Percentiles rank a stretch among this genome's conserved stretches.
Conservation (phyloP, 805 yeast species). For the Candida qinlingensis region DNA sequence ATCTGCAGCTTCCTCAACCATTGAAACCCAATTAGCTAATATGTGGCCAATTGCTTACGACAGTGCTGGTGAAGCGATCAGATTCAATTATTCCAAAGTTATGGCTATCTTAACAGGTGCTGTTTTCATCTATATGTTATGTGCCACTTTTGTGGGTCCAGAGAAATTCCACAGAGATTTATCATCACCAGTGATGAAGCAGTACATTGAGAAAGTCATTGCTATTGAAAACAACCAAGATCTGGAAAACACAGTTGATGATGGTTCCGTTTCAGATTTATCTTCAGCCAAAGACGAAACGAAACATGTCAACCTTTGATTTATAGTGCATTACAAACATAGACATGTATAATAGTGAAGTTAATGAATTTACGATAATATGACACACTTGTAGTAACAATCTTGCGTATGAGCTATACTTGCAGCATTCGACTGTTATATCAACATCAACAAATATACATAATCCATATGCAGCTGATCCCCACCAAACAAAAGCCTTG, state of each 20-base stretch:
- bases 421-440: no score
- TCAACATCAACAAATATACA: no score
- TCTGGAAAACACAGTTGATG: not conserved
- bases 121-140: conserved; percentile 48
- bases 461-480: no score
- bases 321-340: not conserved
- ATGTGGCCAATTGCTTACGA: conserved; percentile 45
- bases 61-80: conserved; percentile 25
- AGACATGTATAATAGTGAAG: no score
- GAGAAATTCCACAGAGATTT: conserved; percentile 41
- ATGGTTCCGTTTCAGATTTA: not conserved
- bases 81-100: conserved; percentile 55
- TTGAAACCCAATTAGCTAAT: conserved; percentile 59
- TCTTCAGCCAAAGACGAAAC: conserved; percentile 1
- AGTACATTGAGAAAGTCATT: conserved; percentile 24
- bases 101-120: conserved; percentile 69
- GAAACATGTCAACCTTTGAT: not conserved
- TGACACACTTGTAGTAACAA: no score
- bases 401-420: no score
- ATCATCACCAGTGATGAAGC: conserved; percentile 28
- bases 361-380: not conserved
- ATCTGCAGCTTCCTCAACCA: conserved; percentile 66
- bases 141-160: conserved; percentile 51
- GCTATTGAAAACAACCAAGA: conserved; percentile 11
- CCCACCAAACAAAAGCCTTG: no score